Evolutionary conservation across 208 protist species (phyloP).

Genomic region (Trypanosoma brucei): DNA sequence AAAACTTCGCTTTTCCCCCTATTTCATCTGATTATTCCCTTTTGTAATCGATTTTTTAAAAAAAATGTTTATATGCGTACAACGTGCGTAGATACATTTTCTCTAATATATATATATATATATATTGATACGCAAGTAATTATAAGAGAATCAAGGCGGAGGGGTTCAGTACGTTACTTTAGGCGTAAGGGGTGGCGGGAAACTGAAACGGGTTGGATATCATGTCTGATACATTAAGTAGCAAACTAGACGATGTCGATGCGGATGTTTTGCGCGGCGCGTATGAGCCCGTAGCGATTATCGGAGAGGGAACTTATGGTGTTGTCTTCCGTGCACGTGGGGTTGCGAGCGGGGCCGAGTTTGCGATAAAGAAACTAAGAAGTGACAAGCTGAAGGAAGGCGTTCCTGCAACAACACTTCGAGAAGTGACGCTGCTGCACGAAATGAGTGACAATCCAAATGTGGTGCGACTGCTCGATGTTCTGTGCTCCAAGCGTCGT

Average conservation of each 20-base stretch:
- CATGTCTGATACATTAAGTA: conserved; percentile 17
- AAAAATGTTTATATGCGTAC: too few species aligned
- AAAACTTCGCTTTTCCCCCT: too few species aligned
- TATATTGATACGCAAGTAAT: too few species aligned
- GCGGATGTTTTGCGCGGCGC: conserved; percentile 32
- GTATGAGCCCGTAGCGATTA: conserved; percentile 65
- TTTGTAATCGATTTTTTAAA: too few species aligned
- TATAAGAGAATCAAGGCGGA: too few species aligned
- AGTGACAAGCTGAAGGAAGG: conserved; percentile 75
- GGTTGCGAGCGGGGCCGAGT: conserved; percentile 49
- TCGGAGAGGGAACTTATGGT: conserved; percentile 96
- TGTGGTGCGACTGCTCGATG: conserved; percentile 91
- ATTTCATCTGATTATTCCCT: too few species aligned
- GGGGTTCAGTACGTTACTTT: too few species aligned
- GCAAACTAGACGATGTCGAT: conserved; percentile 50
- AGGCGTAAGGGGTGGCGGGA: background rate
- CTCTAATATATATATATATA: too few species aligned
- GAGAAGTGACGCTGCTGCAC: conserved; percentile 90
- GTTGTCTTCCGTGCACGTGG: conserved; percentile 86
- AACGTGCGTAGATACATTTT: too few species aligned
- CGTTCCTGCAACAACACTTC: conserved; percentile 88
- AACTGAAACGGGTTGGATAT: background rate
- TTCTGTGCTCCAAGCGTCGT: conserved; percentile 93
- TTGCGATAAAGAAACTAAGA: conserved; percentile 81
- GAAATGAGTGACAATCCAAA: conserved; percentile 89